Evolutionary conservation across 1,139 yeast genomes (phyloP).

Genomic region (Sugiyamaella castrensis): DNA sequence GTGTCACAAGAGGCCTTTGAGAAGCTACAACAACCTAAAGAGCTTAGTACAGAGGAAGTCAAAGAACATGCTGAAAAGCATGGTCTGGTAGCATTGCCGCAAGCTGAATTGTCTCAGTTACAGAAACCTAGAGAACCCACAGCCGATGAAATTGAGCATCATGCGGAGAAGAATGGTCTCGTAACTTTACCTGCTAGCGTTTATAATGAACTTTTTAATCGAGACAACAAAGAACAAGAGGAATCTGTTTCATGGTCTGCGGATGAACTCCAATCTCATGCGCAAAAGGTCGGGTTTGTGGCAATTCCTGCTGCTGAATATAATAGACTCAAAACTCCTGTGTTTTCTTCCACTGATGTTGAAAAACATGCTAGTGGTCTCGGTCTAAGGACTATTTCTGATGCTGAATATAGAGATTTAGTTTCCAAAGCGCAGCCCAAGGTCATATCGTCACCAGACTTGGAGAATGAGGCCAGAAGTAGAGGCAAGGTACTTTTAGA

Average conservation of each 20-base stretch:
- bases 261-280: constrained; percentile 20
- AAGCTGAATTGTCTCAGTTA: constrained; percentile 11
- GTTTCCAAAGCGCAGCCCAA: constrained; percentile 7
- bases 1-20: constrained; percentile 27
- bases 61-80: constrained; percentile 27
- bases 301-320: constrained; percentile 22
- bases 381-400: constrained; percentile 34
- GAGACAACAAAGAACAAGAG: constrained; percentile 21
- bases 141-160: constrained; percentile 23
- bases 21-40: constrained; percentile 20
- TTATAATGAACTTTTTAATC: constrained; percentile 19
- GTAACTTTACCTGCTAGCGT: constrained; percentile 26
- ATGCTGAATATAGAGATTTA: constrained; percentile 9
- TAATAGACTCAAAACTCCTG: constrained; percentile 3
- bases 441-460: constrained; percentile 10
- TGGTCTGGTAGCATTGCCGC: constrained; percentile 32
- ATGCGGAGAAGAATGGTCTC: constrained; percentile 2
- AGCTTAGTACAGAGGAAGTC: constrained; percentile 17
- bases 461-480: constrained; percentile 15
- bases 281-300: constrained; percentile 20
- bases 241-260: constrained; percentile 11
- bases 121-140: constrained; percentile 23
- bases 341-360: constrained; percentile 5
- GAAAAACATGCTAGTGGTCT: constrained; percentile 27
- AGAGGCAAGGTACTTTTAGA: constrained; percentile 16